These are phyloP conservation scores for Leccinum variabile DNA, from an alignment of 1,284 basidiomycete species.

Conservation along the genomic window DNA sequence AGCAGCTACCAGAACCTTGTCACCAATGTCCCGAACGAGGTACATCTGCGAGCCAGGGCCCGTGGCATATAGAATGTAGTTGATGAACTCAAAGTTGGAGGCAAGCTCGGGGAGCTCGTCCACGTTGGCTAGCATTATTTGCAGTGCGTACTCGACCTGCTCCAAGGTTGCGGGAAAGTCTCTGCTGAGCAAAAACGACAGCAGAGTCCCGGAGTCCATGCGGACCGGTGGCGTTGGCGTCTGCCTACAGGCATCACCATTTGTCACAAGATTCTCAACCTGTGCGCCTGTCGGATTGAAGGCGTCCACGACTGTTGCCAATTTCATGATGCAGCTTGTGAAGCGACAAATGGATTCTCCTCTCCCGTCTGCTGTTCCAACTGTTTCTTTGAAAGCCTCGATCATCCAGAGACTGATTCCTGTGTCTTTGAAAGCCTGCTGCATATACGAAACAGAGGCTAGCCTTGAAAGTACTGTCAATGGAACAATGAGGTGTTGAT, in stretches of 20 bases:
- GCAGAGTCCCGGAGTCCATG: slow-evolving; percentile 5
- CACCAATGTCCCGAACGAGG: slow-evolving; percentile 1
- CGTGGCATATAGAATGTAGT: slow-evolving; percentile 10
- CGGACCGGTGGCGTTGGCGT: not conserved
- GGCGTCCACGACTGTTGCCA: slow-evolving; percentile 3
- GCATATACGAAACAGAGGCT: not conserved
- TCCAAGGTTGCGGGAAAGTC: not conserved
- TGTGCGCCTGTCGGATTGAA: not conserved
- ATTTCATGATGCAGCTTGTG: slow-evolving; percentile 4
- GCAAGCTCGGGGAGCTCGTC: slow-evolving; percentile 3
- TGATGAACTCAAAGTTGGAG: slow-evolving; percentile 7
- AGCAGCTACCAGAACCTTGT: slow-evolving; percentile 1
- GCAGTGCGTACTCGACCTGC: slow-evolving; percentile 4
- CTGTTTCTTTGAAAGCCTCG: slow-evolving; percentile 1
- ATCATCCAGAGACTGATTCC: slow-evolving; percentile 2
- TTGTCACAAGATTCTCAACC: not conserved
- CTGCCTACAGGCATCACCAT: not conserved
- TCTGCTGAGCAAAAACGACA: slow-evolving; percentile 9
- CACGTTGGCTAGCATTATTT: slow-evolving; percentile 6
- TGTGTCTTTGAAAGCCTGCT: not conserved
- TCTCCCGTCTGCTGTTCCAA: not conserved
- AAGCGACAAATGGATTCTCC: slow-evolving; percentile 1
- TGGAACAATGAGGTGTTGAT: slow-evolving; percentile 7
- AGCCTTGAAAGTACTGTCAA: slow-evolving; percentile 10
- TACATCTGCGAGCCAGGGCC: slow-evolving; percentile 2